These are phyloP conservation scores for Cardamine occulta DNA, from an alignment of 345 rosid species.

Conservation along the genomic window DNA sequence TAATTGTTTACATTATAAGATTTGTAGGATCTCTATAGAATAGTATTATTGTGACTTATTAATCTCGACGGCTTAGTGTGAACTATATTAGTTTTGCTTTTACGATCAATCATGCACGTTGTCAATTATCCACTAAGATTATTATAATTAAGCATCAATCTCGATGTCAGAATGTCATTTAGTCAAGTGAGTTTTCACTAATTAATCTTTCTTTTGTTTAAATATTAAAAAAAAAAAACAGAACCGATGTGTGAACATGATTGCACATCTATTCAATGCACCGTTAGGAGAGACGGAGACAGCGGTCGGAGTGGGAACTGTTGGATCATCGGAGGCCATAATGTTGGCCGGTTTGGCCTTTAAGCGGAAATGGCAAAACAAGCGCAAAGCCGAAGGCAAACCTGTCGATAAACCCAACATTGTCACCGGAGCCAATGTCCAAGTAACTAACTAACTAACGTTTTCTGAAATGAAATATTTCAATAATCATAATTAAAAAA, in stretches of 20 bases:
- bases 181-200: slow-evolving; percentile 22
- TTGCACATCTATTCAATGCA: slow-evolving; percentile 49
- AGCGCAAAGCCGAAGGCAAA: slow-evolving; percentile 53
- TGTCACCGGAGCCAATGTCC: slow-evolving; percentile 73
- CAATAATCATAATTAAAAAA: not conserved
- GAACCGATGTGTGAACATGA: slow-evolving; percentile 54
- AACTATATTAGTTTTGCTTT: not conserved
- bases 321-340: slow-evolving; percentile 69
- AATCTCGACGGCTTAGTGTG: slow-evolving; percentile 16
- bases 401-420: slow-evolving; percentile 63
- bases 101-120: not conserved
- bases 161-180: slow-evolving; percentile 16
- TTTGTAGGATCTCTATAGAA: slow-evolving; percentile 1
- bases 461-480: not conserved
- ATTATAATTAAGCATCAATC: slow-evolving; percentile 25
- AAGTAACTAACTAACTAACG: slow-evolving; percentile 37
- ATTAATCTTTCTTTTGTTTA: not conserved
- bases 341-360: slow-evolving; percentile 74
- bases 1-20: not conserved
- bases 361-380: slow-evolving; percentile 66
- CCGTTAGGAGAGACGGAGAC: slow-evolving; percentile 61
- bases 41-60: not conserved
- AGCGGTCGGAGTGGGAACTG: slow-evolving; percentile 65
- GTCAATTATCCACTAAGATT: slow-evolving; percentile 1
- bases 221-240: slow-evolving; percentile 6